phyloP scores from a whole-genome alignment of 2,329 filamentous ascomycete genomes.

The Pseudogymnoascus sp. region DNA sequence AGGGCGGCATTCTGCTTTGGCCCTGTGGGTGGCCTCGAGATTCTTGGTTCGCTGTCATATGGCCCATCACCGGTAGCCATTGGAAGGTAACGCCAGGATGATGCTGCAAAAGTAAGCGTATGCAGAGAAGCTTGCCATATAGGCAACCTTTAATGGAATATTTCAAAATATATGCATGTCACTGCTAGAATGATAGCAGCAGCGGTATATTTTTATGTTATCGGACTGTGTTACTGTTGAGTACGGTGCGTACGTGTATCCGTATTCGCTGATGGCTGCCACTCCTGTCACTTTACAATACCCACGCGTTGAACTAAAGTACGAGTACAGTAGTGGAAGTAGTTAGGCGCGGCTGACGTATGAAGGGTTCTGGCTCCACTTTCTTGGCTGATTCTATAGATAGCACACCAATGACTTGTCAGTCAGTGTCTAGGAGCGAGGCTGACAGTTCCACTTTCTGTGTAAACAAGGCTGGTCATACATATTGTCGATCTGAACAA shows the following conservation, averaged over 20 bases:
- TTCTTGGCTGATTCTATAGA: neutral
- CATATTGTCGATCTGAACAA: neutral
- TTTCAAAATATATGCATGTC: slow-evolving; percentile 1
- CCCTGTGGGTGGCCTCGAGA: neutral
- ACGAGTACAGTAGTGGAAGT: neutral
- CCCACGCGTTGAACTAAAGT: neutral
- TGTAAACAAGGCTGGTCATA: neutral
- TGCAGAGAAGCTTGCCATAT: slow-evolving; percentile 3
- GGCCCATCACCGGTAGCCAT: slow-evolving; percentile 4
- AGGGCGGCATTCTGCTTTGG: slow-evolving; percentile 35
- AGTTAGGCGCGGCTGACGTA: neutral
- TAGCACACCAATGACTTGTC: neutral
- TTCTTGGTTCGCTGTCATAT: neutral
- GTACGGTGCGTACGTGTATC: neutral
- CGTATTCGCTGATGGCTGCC: neutral
- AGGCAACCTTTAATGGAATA: neutral
- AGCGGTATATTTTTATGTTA: neutral
- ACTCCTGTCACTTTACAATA: neutral
- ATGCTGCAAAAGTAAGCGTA: neutral
- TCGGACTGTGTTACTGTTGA: neutral
- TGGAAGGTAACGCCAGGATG: neutral
- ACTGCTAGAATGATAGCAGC: neutral
- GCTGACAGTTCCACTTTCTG: neutral
- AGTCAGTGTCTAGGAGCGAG: neutral
- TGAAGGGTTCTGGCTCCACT: neutral